Base-by-base conservation (phyloP, 2,329 filamentous ascomycete species). In the Apiospora marii region DNA sequence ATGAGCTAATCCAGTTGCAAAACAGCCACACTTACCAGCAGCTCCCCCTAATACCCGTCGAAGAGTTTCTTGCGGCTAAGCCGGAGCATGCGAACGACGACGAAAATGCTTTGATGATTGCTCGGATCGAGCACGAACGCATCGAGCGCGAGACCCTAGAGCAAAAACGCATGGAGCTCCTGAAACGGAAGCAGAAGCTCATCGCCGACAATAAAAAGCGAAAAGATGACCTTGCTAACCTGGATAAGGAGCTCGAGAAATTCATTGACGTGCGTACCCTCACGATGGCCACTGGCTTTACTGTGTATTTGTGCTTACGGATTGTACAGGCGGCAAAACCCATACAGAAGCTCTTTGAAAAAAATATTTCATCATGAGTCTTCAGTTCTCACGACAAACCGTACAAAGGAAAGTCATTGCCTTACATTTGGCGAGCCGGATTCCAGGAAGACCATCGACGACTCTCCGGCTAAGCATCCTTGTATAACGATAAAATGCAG, bases 211-310 rank as follows among this genome's bases (percentile, higher is more conserved):
- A 98, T 81, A 97, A 97, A 84, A 94, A 94, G 84, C 90, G 96
- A 76, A 98, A 97, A 81, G 95, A 98, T 72, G 95, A 98, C 79
- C 85, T 99, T 68, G 95, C 93, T 27, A 98, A 93, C 79, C 85
- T 99, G 74, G 96, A 99, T 78, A 93, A 93, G 79, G 94, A 98
- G 82, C 85, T 98, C 72, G 96, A 98, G 84, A 95, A 94, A 79
- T 98, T 98, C 80, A 96, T 98, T 78, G 94, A 97, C 82, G 93
- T 94, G 79, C 80, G 92, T 85, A 30, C 71, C 34, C 34, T n/a
- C n/a, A 19, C n/a, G 34, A 41, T 13, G 19, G 12, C 22, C 30
- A 61, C 68, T 68, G 68, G 76, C 70, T 61, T 61, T 73, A 74
- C 22, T 41, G 19, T n/a, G n/a, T 13, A 58, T 27, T 16, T 51